A percentile compares a stretch with the other conserved stretches of the same genome.
Evolutionary conservation across 176 grass and related monocot species (phyloP).

Genomic region (Musa schizocarpa): DNA sequence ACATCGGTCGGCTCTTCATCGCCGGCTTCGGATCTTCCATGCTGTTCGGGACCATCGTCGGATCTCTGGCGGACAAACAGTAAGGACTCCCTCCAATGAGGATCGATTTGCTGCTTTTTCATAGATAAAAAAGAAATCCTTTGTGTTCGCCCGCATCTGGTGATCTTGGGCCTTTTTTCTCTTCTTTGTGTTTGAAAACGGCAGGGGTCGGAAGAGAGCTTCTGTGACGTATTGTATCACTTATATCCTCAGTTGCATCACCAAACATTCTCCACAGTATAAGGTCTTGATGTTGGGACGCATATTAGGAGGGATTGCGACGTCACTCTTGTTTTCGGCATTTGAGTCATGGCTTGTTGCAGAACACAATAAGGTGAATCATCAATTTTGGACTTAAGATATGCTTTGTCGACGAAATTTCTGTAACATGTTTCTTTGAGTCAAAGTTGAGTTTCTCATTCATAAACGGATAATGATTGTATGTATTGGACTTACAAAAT

Average conservation of each 20-base stretch:
- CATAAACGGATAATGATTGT: no score
- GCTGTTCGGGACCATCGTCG: slow-evolving; percentile 17
- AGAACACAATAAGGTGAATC: slow-evolving; percentile 17
- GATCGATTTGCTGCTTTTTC: no score
- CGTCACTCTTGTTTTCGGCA: slow-evolving; percentile 17
- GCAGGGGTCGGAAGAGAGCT: slow-evolving; percentile 17
- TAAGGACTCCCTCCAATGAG: neutral
- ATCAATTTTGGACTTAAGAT: neutral
- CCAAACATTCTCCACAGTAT: slow-evolving; percentile 17
- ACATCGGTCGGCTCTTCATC: slow-evolving; percentile 21
- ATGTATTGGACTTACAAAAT: no score
- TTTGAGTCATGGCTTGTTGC: slow-evolving; percentile 26
- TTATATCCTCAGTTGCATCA: slow-evolving; percentile 19
- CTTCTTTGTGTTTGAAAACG: neutral
- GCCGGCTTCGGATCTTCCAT: slow-evolving; percentile 25
- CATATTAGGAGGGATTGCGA: slow-evolving; percentile 16
- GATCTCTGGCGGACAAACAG: slow-evolving; percentile 20
- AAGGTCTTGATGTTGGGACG: slow-evolving; percentile 18
- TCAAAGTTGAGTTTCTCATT: no score
- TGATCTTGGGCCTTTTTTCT: neutral
- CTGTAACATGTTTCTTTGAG: neutral
- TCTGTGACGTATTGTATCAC: slow-evolving; percentile 15
- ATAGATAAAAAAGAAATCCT: no score
- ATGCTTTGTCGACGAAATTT: neutral
- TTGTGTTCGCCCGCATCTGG: no score